Evolutionary conservation across 1,284 basidiomycete genomes (phyloP).

Genomic region (Ganoderma meredithae): DNA sequence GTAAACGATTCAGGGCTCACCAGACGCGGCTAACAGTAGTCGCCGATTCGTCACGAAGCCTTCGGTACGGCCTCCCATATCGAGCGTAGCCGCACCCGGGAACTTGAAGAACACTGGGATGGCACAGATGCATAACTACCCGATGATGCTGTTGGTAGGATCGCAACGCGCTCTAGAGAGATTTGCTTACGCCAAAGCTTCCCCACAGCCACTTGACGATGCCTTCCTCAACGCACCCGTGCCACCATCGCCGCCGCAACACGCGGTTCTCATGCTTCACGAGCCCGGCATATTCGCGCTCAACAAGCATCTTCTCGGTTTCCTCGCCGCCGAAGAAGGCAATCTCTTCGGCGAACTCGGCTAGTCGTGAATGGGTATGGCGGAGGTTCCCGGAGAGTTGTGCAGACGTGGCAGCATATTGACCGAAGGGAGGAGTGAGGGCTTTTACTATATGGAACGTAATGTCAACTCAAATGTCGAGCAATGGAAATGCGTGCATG

Average conservation of each 20-base stretch:
- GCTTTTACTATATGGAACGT: slow-evolving; percentile 66
- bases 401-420: slow-evolving; percentile 86
- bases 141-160: slow-evolving; percentile 16
- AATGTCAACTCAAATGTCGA: neutral
- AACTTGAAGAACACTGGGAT: slow-evolving; percentile 93
- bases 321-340: slow-evolving; percentile 93
- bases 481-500: slow-evolving; percentile 1
- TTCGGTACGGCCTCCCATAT: slow-evolving; percentile 89
- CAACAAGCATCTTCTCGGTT: slow-evolving; percentile 92
- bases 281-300: slow-evolving; percentile 89
- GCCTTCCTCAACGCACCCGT: slow-evolving; percentile 93
- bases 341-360: slow-evolving; percentile 94
- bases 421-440: slow-evolving; percentile 93
- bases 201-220: slow-evolving; percentile 99
- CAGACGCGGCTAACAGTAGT: slow-evolving; percentile 84
- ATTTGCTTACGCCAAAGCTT: slow-evolving; percentile 77
- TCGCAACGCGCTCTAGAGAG: neutral
- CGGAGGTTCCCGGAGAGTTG: slow-evolving; percentile 90
- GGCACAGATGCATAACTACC: slow-evolving; percentile 87
- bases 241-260: slow-evolving; percentile 86
- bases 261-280: slow-evolving; percentile 91
- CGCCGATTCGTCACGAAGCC: slow-evolving; percentile 96
- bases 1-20: slow-evolving; percentile 41
- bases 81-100: slow-evolving; percentile 73
- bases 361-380: slow-evolving; percentile 92